Evolutionary conservation across 306 rosid genomes (phyloP).

Genomic region (Cicer cuneatum): DNA sequence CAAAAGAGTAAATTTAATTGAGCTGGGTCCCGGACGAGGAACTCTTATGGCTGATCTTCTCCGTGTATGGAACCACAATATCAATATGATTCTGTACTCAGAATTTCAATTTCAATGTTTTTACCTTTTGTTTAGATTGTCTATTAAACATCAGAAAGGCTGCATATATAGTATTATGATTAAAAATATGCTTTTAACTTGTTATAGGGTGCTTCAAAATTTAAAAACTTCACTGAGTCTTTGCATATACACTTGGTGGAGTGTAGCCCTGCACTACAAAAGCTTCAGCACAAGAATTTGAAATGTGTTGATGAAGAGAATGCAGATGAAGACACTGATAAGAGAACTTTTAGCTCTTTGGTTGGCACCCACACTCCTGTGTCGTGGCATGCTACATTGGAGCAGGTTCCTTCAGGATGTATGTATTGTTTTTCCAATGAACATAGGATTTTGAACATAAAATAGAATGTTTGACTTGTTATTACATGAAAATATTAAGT

Average conservation of each 20-base stretch:
- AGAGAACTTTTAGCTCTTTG: constrained; percentile 64
- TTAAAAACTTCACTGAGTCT: constrained; percentile 67
- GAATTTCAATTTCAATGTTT: constrained; percentile 6
- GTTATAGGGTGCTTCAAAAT: constrained; percentile 80
- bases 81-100: constrained; percentile 8
- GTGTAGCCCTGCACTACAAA: constrained; percentile 88
- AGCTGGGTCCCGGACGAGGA: constrained; percentile 98
- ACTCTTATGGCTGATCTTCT: constrained; percentile 95
- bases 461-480: constrained; percentile 7
- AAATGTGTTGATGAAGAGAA: constrained; percentile 66
- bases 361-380: constrained; percentile 74
- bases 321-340: constrained; percentile 50
- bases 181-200: constrained; percentile 22
- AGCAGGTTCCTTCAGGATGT: constrained; percentile 94
- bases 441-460: constrained; percentile 22
- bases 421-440: constrained; percentile 51
- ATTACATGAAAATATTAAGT: constrained; percentile 17
- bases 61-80: constrained; percentile 56
- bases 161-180: neutral
- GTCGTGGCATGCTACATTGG: constrained; percentile 90
- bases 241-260: constrained; percentile 86
- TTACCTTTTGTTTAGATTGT: constrained; percentile 20
- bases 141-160: neutral
- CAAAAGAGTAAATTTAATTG: constrained; percentile 64
- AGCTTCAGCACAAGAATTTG: constrained; percentile 79